Evolutionary conservation across 2,329 filamentous ascomycete genomes (phyloP).

Genomic region (Whalleya microplaca): DNA sequence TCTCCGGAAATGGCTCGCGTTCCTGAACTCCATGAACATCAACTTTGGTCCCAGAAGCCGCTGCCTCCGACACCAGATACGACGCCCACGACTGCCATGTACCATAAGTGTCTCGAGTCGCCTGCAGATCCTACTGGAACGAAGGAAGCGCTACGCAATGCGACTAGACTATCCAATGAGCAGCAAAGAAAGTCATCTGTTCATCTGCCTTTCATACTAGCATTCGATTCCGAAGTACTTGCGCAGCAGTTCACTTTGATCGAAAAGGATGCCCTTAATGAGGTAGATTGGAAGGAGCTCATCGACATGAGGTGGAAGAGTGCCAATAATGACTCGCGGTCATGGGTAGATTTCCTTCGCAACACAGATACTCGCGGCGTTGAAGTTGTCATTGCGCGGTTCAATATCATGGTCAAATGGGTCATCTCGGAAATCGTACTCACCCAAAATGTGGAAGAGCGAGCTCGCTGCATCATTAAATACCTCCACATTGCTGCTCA

Average conservation of each 20-base stretch:
- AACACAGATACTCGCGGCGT: conserved; percentile 74
- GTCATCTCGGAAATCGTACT: conserved; percentile 78
- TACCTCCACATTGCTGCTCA: conserved; percentile 80
- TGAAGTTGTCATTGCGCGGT: conserved; percentile 82
- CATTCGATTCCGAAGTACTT: conserved; percentile 77
- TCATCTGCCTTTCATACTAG: conserved; percentile 79
- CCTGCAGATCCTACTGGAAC: conserved; percentile 39
- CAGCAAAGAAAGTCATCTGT: conserved; percentile 47
- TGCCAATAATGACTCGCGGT: conserved; percentile 65
- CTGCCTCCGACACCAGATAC: conserved; percentile 55
- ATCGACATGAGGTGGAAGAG: conserved; percentile 85
- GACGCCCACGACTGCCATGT: conserved; percentile 48
- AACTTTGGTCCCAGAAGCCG: conserved; percentile 49
- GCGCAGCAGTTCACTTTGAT: conserved; percentile 85
- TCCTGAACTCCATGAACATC: conserved; percentile 46
- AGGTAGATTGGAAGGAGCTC: conserved; percentile 87
- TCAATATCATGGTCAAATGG: conserved; percentile 90
- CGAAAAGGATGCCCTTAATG: conserved; percentile 82
- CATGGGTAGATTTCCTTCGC: conserved; percentile 82
- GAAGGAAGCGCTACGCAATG: conserved; percentile 42
- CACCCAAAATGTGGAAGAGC: conserved; percentile 71
- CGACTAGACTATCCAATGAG: conserved; percentile 36
- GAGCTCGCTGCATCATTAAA: conserved; percentile 77
- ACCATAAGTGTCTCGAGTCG: conserved; percentile 38
- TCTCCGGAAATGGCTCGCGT: conserved; percentile 43